Conservation (phyloP, 768 basidiomycete genomes). For the Boletellus sp. region DNA sequence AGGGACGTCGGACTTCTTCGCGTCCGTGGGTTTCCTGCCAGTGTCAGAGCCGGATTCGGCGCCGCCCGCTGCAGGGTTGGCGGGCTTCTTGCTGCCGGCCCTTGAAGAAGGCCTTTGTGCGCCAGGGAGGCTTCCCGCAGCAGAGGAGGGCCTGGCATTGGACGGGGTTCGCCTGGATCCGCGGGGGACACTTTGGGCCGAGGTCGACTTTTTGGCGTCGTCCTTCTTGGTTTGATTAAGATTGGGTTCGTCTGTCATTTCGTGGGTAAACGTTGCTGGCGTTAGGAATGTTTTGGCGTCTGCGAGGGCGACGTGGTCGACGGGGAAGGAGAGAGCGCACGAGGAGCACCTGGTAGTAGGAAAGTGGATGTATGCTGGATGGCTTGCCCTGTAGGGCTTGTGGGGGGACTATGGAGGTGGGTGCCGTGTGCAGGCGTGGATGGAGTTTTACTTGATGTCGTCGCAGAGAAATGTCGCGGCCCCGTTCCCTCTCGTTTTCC, state of each 20-base stretch:
- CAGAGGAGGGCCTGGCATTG: constrained; percentile 38
- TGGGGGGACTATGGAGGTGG: constrained; percentile 59
- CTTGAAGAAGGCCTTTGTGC: constrained; percentile 60
- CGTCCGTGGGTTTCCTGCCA: constrained; percentile 55
- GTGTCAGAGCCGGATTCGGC: constrained; percentile 73
- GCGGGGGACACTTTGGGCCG: constrained; percentile 47
- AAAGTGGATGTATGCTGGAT: constrained; percentile 41
- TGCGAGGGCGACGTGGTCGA: constrained; percentile 21
- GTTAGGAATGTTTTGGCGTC: constrained; percentile 48
- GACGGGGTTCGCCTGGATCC: constrained; percentile 58
- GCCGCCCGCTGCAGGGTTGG: constrained; percentile 34
- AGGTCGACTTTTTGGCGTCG: constrained; percentile 56
- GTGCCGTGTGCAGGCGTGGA: constrained; percentile 54
- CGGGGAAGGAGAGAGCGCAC: constrained; percentile 6
- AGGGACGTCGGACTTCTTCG: constrained; percentile 46
- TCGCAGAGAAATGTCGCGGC: constrained; percentile 28
- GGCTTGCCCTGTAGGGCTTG: constrained; percentile 91
- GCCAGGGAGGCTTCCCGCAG: constrained; percentile 41
- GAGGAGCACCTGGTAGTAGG: constrained; percentile 45
- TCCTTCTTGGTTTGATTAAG: constrained; percentile 56
- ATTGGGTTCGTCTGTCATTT: constrained; percentile 81
- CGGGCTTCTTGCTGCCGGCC: constrained; percentile 59
- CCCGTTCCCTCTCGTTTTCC: constrained; percentile 14
- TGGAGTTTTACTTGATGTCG: constrained; percentile 43
- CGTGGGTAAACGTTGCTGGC: constrained; percentile 63